Evolutionary conservation across 2,329 filamentous ascomycete species (phyloP).

Genomic region (Macrophomina phaseolina): DNA sequence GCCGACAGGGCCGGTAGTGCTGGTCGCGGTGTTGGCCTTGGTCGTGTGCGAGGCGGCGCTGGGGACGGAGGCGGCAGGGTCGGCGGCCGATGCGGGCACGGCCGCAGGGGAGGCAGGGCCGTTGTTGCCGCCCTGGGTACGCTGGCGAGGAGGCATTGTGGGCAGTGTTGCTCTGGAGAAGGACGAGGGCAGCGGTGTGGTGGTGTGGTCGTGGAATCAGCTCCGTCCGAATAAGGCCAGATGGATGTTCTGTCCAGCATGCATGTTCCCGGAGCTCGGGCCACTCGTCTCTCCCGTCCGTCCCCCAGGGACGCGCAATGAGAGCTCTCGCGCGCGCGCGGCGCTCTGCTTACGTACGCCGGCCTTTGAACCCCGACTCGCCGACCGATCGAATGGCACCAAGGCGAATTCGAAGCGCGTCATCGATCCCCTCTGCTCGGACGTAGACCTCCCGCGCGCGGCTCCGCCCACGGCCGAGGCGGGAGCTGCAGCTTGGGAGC

Average conservation of each 20-base stretch:
- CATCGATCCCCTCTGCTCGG: neutral
- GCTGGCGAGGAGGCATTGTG: constrained; percentile 28
- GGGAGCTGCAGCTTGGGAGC: neutral
- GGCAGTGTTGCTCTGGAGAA: neutral
- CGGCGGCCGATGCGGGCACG: constrained; percentile 26
- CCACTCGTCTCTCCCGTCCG: neutral
- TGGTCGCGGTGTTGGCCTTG: constrained; percentile 28
- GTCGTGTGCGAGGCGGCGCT: constrained; percentile 25
- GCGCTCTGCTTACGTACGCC: constrained; percentile 15
- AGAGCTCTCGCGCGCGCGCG: neutral
- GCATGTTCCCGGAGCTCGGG: constrained; percentile 14
- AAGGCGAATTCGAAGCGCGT: neutral
- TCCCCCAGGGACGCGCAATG: constrained; percentile 21
- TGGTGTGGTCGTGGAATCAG: neutral
- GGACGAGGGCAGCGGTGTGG: constrained; percentile 17
- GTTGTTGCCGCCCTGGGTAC: constrained; percentile 8
- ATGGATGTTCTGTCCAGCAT: constrained; percentile 19
- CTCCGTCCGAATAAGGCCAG: constrained; percentile 22
- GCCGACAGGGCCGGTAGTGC: constrained; percentile 29
- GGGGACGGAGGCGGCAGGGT: constrained; percentile 35
- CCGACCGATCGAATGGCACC: neutral
- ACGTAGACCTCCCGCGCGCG: neutral
- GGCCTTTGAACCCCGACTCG: neutral
- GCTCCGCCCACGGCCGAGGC: constrained; percentile 2
- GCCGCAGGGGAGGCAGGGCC: constrained; percentile 26